A percentile compares a stretch with the other conserved stretches of the same genome.
phyloP scores from a whole-genome alignment of 2,329 filamentous ascomycete species.

The Tympanopsis confertula region DNA sequence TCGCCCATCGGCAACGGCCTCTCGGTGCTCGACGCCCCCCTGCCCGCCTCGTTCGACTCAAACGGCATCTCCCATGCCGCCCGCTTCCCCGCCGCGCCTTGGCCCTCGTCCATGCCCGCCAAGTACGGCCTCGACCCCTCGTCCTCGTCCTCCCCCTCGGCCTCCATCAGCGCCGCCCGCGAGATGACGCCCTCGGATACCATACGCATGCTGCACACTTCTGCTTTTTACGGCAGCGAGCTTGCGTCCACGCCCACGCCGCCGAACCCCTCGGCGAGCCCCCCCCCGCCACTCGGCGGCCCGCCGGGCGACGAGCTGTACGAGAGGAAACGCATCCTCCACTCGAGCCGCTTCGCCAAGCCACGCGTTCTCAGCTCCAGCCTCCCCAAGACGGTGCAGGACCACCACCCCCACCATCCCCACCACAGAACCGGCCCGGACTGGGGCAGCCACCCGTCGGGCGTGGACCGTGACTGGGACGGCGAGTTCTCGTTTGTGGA shows the following conservation, averaged over 20 bases:
- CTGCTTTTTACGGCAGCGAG: constrained; percentile 54
- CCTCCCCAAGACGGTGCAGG: constrained; percentile 51
- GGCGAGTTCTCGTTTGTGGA: constrained; percentile 64
- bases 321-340: constrained; percentile 62
- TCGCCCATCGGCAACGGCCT: constrained; percentile 54
- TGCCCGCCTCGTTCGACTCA: constrained; percentile 91
- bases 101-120: constrained; percentile 83
- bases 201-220: constrained; percentile 53
- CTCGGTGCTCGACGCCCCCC: constrained; percentile 85
- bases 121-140: constrained; percentile 76
- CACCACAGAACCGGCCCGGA: constrained; percentile 36
- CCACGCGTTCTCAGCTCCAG: constrained; percentile 59
- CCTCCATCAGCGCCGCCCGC: constrained; percentile 54
- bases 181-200: constrained; percentile 51
- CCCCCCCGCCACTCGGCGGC: constrained; percentile 40
- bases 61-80: constrained; percentile 89
- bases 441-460: constrained; percentile 50
- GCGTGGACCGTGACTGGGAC: constrained; percentile 54
- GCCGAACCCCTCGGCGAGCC: constrained; percentile 27
- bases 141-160: constrained; percentile 73
- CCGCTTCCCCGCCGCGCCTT: constrained; percentile 64
- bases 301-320: constrained; percentile 43
- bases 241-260: constrained; percentile 35
- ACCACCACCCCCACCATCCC: constrained; percentile 45
- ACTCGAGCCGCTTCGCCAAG: constrained; percentile 56